Evolutionary conservation across 805 yeast species (phyloP).

Genomic region (Diddensiella santjacobensis): DNA sequence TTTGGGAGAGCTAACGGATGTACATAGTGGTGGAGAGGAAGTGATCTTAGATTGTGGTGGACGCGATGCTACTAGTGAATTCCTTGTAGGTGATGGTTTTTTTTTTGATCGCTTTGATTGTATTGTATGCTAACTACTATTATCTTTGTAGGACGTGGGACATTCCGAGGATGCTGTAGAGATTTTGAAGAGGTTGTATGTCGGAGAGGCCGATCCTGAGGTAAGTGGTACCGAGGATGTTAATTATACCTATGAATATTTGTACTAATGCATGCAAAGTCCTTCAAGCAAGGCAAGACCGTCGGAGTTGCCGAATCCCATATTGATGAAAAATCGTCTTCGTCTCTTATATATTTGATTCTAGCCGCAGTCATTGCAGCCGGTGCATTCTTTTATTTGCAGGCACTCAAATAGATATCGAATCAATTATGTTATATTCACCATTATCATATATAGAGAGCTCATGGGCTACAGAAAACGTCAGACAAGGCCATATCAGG

Average conservation of each 20-base stretch:
- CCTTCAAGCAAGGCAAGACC: constrained; percentile 4
- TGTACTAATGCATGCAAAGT: no score
- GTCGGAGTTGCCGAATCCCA: constrained; percentile 24
- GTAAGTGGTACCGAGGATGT: constrained; percentile 25
- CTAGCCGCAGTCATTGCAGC: constrained; percentile 33
- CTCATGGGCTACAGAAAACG: no score
- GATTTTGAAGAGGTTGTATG: constrained; percentile 57
- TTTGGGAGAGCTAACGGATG: background rate
- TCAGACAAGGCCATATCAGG: no score
- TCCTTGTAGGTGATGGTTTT: constrained; percentile 30
- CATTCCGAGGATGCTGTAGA: constrained; percentile 96
- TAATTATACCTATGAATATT: no score
- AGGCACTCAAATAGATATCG: constrained; percentile 1
- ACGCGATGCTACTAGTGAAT: constrained; percentile 65
- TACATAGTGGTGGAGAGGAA: constrained; percentile 67
- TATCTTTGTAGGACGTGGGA: constrained; percentile 74
- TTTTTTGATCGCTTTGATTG: no score
- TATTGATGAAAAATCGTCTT: constrained; percentile 20
- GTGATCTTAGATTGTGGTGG: constrained; percentile 78
- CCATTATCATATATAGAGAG: no score
- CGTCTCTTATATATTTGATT: constrained; percentile 27
- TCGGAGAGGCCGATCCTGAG: constrained; percentile 72
- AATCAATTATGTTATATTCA: no score
- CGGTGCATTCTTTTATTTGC: constrained; percentile 32
- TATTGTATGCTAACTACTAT: no score